Evolutionary conservation across 169 alveolate genomes (phyloP), one percentile per base, ranked within the genome.

Genomic region (Eimeria zaria): DNA sequence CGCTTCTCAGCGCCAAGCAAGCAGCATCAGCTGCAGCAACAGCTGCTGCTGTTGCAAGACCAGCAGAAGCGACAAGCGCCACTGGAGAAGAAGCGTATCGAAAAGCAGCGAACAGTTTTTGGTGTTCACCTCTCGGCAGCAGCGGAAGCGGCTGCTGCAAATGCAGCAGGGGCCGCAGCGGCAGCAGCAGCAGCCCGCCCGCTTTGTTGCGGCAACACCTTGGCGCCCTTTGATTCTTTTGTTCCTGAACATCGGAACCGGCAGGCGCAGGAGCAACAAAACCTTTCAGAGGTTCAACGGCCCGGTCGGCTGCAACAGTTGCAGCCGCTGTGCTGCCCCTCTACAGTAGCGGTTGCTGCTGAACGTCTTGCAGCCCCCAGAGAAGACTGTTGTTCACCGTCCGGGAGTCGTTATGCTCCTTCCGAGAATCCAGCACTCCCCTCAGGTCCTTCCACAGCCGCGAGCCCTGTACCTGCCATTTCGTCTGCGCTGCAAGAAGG

Each of bases 121-220:
- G 90, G 90, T 3, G 90, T 81, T 53, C 90, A 22, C 73, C 90
- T 81, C 41, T 81, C 90, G 1, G 90, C 48, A 81, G 71, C 27
- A 55, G 90, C 90, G 41, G 90, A 81, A 36, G 90, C 90, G 14
- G 90, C 90, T 20, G 90, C 90, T 16, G 71, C 67, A 8, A 18
- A 9, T 30, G 90, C 90, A 81, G 90, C 90, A 81, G 90, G 90
- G 33, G 71, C 90, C 16, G 90, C 90, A 81, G 90, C 90, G 24
- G 90, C 90, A 33, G 90, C 90, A 48, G 90, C 90, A 0, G 90
- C 64, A 12, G 51, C 90, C 48, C 90, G 90, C 20, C 90, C 90
- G 30, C 8, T 39, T 22, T 39, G 90, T 33, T 60, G 90, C 67
- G 39, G 71, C 51, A 48, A 33, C 51, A 33, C 30, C 16, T 53